phyloP scores from a whole-genome alignment of 768 basidiomycete genomes.

The Amanita jacksonii region DNA sequence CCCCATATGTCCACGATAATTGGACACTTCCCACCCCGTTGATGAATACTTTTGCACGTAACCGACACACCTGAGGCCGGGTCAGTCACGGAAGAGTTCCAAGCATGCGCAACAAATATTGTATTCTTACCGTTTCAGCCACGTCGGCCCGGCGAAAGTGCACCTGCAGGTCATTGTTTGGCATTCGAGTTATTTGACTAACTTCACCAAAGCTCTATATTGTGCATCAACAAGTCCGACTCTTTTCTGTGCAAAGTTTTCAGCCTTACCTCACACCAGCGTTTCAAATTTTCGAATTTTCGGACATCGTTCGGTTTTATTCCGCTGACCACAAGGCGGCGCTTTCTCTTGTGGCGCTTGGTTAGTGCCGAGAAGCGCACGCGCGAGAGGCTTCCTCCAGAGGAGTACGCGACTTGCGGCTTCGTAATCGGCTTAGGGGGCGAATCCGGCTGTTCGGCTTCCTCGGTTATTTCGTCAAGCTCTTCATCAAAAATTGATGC shows the following conservation, averaged over 20 bases:
- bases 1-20: constrained; percentile 64
- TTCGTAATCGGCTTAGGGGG: constrained; percentile 11
- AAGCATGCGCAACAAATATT: neutral
- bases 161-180: constrained; percentile 71
- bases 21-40: constrained; percentile 69
- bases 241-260: neutral
- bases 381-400: constrained; percentile 22
- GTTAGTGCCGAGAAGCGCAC: constrained; percentile 31
- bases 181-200: constrained; percentile 60
- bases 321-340: constrained; percentile 62
- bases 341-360: constrained; percentile 43
- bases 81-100: neutral
- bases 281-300: constrained; percentile 58
- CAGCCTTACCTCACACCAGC: constrained; percentile 63
- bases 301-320: constrained; percentile 48
- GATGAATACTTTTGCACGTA: constrained; percentile 69
- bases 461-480: constrained; percentile 19
- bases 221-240: neutral
- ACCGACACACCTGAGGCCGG: constrained; percentile 56
- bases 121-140: constrained; percentile 59
- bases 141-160: constrained; percentile 69
- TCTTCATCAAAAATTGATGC: constrained; percentile 15
- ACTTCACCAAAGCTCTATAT: constrained; percentile 66
- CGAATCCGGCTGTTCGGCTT: constrained; percentile 11
- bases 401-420: constrained; percentile 29